Evolutionary conservation across 179 eudicot species (phyloP).

Genomic region (Carnegiea gigantea): DNA sequence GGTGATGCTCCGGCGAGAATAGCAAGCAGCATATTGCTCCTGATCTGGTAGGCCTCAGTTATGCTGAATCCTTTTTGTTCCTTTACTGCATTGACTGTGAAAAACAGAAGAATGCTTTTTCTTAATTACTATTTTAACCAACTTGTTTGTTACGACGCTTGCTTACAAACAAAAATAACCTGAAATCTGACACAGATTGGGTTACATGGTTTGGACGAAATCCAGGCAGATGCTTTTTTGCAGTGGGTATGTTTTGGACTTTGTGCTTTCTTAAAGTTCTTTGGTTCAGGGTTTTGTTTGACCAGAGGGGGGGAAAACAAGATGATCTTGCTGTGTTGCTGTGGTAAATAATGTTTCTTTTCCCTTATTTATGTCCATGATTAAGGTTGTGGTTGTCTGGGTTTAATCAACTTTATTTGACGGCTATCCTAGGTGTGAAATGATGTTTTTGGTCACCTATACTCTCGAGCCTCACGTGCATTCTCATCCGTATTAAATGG

Average conservation of each 20-base stretch:
- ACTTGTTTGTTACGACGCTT: slow-evolving; percentile 37
- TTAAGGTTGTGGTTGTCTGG: background rate
- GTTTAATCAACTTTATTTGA: background rate
- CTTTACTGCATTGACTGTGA: background rate
- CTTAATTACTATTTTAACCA: background rate
- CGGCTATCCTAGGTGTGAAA: background rate
- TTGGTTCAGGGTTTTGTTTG: background rate
- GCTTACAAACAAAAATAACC: slow-evolving; percentile 53
- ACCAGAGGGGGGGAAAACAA: background rate
- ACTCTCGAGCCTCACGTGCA: too few species aligned
- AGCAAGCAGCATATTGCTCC: slow-evolving; percentile 61
- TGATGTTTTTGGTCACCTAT: too few species aligned
- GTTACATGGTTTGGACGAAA: slow-evolving; percentile 82
- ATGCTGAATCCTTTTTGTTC: background rate
- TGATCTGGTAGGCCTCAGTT: slow-evolving; percentile 2
- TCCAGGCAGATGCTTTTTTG: slow-evolving; percentile 79
- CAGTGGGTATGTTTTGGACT: slow-evolving; percentile 68
- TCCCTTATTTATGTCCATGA: too few species aligned
- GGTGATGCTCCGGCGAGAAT: slow-evolving; percentile 81
- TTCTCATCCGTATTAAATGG: too few species aligned
- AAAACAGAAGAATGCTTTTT: background rate
- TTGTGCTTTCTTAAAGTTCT: background rate
- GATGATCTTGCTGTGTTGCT: too few species aligned
- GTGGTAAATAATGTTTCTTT: too few species aligned
- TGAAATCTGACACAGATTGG: slow-evolving; percentile 62